Evolutionary conservation across 257 asterid species (phyloP), one percentile per base, ranked within the genome.

Genomic region (Scutellaria barbata): DNA sequence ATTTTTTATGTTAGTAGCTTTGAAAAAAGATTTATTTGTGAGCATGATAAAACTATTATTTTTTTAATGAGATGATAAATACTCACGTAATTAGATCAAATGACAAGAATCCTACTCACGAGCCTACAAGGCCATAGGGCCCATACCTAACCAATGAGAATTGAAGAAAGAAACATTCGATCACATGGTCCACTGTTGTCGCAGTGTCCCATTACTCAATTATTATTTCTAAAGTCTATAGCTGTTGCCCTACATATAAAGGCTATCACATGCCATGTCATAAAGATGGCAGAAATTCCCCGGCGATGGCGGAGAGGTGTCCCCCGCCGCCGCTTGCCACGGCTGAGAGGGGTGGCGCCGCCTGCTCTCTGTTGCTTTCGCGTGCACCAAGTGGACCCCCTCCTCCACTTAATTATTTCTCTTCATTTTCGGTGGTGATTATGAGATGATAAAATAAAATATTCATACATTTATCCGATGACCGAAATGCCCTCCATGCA

Each of bases 311-410:
- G 72, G 63, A 10, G 47, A 1, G 10, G 13, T 52, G 64, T n/a
- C 41, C 33, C 55, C 63, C 71, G 4, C 72, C 66, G 72, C 77
- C 59, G 57, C 25, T 10, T 20, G 20, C 72, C 13, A 40, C 63
- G 54, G 64, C 42, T 56, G 61, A 20, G 7, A 30, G 12, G 1
- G 71, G 72, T 54, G 50, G 60, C 63, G 37, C 74, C 7, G 68
- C 54, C 54, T 1, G 5, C 60, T 13, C 9, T 66, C 68, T 41
- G 59, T n/a, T 66, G 74, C 8, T 13, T 14, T 10, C 69, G 79
- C 79, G 79, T 74, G 74, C 79, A 22, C 58, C 63, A 48, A 22
- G 64, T 67, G 74, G 74, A 3, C 64, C 69, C 77, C 64, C 12
- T n/a, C 46, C 17, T 4, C 50, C 79, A 68, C 74, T 58, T 30